Conservation (phyloP, 2,329 filamentous ascomycete genomes). For the Alternaria triticina region DNA sequence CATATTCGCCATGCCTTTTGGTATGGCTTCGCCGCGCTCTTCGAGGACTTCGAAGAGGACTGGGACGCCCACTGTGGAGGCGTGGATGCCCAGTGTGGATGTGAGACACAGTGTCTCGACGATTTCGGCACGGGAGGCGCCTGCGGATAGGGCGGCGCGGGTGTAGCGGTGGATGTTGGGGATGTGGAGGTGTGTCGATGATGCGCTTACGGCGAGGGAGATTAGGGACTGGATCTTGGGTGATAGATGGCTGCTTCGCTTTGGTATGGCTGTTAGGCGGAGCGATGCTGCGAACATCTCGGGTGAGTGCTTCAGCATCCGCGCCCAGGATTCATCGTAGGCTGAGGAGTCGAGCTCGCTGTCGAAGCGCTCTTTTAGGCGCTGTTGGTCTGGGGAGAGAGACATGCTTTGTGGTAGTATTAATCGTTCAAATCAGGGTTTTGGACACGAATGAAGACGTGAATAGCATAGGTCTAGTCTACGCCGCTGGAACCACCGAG, state of each 20-base stretch:
- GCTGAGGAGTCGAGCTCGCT: conserved; percentile 27
- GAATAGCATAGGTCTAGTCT: background rate
- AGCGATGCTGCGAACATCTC: conserved; percentile 40
- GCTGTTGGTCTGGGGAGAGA: conserved; percentile 28
- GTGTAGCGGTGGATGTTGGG: conserved; percentile 53
- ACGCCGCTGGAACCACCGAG: background rate
- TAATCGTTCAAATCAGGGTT: too few species aligned
- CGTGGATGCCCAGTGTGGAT: conserved; percentile 55
- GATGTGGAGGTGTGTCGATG: conserved; percentile 54
- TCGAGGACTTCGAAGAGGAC: conserved; percentile 55
- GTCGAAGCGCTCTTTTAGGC: conserved; percentile 31
- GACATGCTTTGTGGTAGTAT: conserved; percentile 14
- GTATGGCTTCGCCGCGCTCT: conserved; percentile 50
- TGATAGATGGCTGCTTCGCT: conserved; percentile 43
- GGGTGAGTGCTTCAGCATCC: conserved; percentile 34
- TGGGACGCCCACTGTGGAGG: conserved; percentile 56
- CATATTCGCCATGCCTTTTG: conserved; percentile 40
- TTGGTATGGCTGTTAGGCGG: conserved; percentile 35
- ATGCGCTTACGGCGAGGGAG: conserved; percentile 53
- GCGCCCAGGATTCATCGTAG: conserved; percentile 37
- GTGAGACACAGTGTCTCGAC: conserved; percentile 55
- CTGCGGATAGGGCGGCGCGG: conserved; percentile 47
- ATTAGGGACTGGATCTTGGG: conserved; percentile 54
- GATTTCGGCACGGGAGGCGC: conserved; percentile 53
- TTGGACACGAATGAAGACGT: background rate